Percentiles rank a stretch among this genome's conserved stretches.
Evolutionary conservation across 331 rosid species (phyloP).

Genomic region (Rhamnella rubrinervis): DNA sequence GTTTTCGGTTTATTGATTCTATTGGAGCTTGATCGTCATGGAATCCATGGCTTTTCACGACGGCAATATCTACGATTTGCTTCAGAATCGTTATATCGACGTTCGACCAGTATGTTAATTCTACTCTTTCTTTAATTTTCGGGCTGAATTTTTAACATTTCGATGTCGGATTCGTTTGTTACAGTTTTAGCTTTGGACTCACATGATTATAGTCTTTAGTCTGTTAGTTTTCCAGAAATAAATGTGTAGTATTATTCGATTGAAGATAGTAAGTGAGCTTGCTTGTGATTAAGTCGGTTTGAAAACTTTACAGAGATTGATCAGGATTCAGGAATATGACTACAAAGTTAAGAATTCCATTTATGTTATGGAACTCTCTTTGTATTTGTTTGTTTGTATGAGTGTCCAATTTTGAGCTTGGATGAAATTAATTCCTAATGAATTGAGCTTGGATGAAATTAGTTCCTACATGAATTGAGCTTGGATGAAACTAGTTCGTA

Average conservation of each 20-base stretch:
- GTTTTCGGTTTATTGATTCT: constrained; percentile 4
- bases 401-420: background rate
- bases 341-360: too few relatives aligned
- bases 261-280: too few relatives aligned
- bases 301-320: too few relatives aligned
- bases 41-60: constrained; percentile 66
- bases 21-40: constrained; percentile 40
- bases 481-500: too few relatives aligned
- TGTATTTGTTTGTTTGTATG: too few relatives aligned
- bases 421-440: background rate
- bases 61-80: constrained; percentile 59
- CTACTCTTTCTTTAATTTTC: background rate
- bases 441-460: too few relatives aligned
- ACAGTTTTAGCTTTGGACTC: background rate
- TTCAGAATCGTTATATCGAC: constrained; percentile 47
- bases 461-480: too few relatives aligned
- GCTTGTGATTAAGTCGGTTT: too few relatives aligned
- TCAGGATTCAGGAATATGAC: too few relatives aligned
- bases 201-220: background rate
- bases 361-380: too few relatives aligned
- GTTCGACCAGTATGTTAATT: constrained; percentile 44
- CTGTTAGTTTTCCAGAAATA: background rate
- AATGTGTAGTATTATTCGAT: too few relatives aligned
- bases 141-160: background rate
- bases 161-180: background rate